Conservation (phyloP, 1,284 basidiomycete species). For the Leccinum griseonigrum region DNA sequence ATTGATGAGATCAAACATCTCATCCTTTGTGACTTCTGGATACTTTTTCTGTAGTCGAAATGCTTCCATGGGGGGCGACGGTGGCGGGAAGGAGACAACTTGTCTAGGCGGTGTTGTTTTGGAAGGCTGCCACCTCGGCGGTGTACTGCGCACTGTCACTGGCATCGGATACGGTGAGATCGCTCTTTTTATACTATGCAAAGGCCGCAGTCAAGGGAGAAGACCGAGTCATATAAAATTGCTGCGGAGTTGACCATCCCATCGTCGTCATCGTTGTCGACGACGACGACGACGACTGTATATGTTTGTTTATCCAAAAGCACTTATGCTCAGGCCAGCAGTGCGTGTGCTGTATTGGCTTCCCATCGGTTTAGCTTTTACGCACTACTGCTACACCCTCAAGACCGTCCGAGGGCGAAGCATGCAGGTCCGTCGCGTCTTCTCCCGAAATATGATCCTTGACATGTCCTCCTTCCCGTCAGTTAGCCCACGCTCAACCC, state of each 20-base stretch:
- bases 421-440: constrained; percentile 62
- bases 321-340: constrained; percentile 5
- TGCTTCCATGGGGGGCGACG: constrained; percentile 66
- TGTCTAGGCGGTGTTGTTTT: constrained; percentile 10
- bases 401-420: constrained; percentile 61
- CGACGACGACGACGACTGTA: not conserved
- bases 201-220: constrained; percentile 7
- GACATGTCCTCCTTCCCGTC: constrained; percentile 7
- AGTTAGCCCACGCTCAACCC: constrained; percentile 78
- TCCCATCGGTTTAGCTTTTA: constrained; percentile 50
- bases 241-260: not conserved
- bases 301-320: constrained; percentile 1
- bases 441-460: not conserved
- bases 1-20: constrained; percentile 91
- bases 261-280: not conserved
- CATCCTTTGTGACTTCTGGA: constrained; percentile 87
- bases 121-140: constrained; percentile 18
- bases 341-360: constrained; percentile 52
- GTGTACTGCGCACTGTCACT: constrained; percentile 2
- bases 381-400: constrained; percentile 51
- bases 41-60: constrained; percentile 91
- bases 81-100: constrained; percentile 14
- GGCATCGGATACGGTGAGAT: constrained; percentile 2
- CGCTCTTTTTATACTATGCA: constrained; percentile 8
- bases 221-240: constrained; percentile 10